These are phyloP conservation scores for Echites panduratus DNA, from an alignment of 257 asterid species.

Conservation along the genomic window DNA sequence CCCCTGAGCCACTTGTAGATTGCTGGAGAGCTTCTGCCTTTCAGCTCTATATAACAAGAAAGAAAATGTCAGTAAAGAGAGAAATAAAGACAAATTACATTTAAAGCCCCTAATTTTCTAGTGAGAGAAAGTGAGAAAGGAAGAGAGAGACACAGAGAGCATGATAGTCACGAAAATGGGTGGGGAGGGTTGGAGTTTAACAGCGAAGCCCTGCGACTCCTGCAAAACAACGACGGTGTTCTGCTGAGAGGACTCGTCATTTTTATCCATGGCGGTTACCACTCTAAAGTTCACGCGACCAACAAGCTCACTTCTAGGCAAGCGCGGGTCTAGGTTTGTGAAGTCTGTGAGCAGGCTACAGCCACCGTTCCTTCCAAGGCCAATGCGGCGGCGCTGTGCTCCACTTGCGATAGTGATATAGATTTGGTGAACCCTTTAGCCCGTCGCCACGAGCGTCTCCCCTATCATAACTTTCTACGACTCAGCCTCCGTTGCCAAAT, in stretches of 20 bases:
- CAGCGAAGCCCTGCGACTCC: conserved; percentile 66
- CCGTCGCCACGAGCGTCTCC: conserved; percentile 76
- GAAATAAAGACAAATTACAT: background rate
- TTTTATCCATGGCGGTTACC: conserved; percentile 60
- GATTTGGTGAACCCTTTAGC: conserved; percentile 90
- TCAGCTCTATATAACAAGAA: background rate
- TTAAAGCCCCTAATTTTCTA: background rate
- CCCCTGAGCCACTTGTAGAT: background rate
- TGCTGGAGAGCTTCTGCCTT: background rate
- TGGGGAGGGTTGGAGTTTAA: conserved; percentile 49
- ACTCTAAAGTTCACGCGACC: conserved; percentile 64
- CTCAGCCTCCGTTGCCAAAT: conserved; percentile 31
- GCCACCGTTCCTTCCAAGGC: conserved; percentile 84
- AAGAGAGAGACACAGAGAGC: background rate
- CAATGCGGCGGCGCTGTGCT: conserved; percentile 78
- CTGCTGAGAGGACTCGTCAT: conserved; percentile 78
- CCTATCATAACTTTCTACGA: conserved; percentile 60
- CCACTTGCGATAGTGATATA: conserved; percentile 73
- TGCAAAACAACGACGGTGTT: conserved; percentile 62
- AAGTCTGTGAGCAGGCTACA: conserved; percentile 86
- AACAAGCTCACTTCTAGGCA: conserved; percentile 78
- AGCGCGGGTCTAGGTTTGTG: conserved; percentile 72
- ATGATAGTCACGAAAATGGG: conserved; percentile 28
- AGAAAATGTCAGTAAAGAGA: background rate
- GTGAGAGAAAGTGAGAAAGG: background rate